Evolutionary conservation across 1,284 basidiomycete species (phyloP), one percentile per base, ranked within the genome.

Genomic region (Pyrrhoderma lamaoense): DNA sequence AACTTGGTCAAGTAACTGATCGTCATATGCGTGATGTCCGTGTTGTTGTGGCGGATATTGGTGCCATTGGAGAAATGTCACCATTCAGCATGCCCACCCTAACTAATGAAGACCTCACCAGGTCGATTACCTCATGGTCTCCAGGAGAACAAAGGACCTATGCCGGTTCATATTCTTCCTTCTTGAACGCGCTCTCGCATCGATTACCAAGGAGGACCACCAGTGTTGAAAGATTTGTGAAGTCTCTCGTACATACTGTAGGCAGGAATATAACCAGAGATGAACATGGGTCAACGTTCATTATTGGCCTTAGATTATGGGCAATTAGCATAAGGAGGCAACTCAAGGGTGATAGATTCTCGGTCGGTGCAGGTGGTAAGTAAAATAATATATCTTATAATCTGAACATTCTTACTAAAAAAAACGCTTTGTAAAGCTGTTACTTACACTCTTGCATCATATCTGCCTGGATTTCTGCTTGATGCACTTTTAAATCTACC

Each of bases 281-380:
- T 45, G 66, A 65, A 51, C 65, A 65, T 27, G 61, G 70, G 52
- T 61, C 65, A 25, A 16, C 61, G n/a, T 31, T 73, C 48, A 73
- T 72, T 8, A 19, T 79, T 37, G 64, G 70, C 9, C 58, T 79
- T 22, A 70, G 68, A 9, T 54, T 79, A 2, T 74, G 73, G 51
- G 37, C 36, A 16, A 34, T 27, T 2, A 70, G 65, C 49, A 54
- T 77, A 16, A 64, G 65, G 57, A 75, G 71, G 56, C 79, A 77
- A 72, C 58, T 82, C 25, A 72, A 73, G 27, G 83, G 86, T 1
- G 75, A 84, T 47, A 67, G 82, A 39, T 75, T 86, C 59, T 74
- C 78, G 14, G 67, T 89, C 47, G 87, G 86, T 55, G 82, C 86
- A 49, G 86, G 86, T 64, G 85, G 85, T 88, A 59, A 60, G 75